Conservation (phyloP, 805 yeast genomes). For the Sungouiella blattae region DNA sequence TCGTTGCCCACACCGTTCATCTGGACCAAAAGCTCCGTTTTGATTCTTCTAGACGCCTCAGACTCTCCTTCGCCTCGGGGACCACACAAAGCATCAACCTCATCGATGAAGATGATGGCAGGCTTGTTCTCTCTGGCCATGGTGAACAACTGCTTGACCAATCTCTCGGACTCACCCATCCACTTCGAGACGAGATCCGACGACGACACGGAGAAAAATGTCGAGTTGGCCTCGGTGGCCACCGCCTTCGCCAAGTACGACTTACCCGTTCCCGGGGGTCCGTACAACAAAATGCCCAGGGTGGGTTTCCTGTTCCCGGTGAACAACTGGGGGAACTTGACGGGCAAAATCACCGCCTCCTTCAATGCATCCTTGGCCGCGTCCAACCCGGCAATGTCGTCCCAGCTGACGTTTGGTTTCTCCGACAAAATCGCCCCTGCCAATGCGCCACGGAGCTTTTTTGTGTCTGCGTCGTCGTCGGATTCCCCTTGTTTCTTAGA, state of each 20-base stretch:
- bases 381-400: conserved; percentile 93
- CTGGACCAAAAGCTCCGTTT: conserved; percentile 92
- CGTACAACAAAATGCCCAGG: conserved; percentile 72
- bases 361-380: conserved; percentile 93
- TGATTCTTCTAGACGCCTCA: conserved; percentile 93
- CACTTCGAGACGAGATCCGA: conserved; percentile 95
- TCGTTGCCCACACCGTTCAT: conserved; percentile 99
- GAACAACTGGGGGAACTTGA: conserved; percentile 91
- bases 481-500: conserved; percentile 51
- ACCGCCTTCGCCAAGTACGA: conserved; percentile 97
- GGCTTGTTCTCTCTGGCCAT: conserved; percentile 98
- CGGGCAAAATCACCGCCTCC: conserved; percentile 96
- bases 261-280: conserved; percentile 94
- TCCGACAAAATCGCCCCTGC: conserved; percentile 90
- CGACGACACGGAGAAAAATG: conserved; percentile 94
- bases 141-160: conserved; percentile 88
- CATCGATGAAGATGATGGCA: conserved; percentile 93
- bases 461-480: conserved; percentile 76
- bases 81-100: conserved; percentile 96
- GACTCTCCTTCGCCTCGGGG: conserved; percentile 98
- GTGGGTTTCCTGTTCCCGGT: conserved; percentile 93
- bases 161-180: conserved; percentile 98
- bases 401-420: conserved; percentile 91
- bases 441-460: conserved; percentile 84
- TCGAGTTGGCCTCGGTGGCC: conserved; percentile 96